phyloP scores from a whole-genome alignment of 2,329 filamentous ascomycete genomes.

The Penicillium sp. region DNA sequence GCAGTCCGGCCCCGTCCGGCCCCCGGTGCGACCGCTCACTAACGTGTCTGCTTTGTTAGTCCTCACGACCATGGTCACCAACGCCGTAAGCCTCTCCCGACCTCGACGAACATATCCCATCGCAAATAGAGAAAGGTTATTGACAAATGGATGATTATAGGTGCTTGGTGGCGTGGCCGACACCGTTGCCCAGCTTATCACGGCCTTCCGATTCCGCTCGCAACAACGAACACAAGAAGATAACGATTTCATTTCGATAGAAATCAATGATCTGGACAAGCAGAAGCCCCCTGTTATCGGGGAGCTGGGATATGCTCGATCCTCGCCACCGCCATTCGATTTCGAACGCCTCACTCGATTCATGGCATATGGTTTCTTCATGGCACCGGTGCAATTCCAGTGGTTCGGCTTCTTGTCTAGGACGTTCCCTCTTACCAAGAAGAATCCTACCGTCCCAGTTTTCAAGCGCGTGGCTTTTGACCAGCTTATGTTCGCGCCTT shows the following conservation, averaged over 20 bases:
- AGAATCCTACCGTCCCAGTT: constrained; percentile 69
- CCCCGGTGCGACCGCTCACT: constrained; percentile 9
- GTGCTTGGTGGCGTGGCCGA: constrained; percentile 92
- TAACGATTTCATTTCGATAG: constrained; percentile 74
- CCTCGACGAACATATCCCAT: not conserved
- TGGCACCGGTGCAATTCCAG: constrained; percentile 92
- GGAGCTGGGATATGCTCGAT: constrained; percentile 64
- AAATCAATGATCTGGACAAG: constrained; percentile 82
- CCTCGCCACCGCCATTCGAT: constrained; percentile 79
- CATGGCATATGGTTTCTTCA: constrained; percentile 95
- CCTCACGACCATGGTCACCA: constrained; percentile 98
- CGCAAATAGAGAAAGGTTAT: not conserved
- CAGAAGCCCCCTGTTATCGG: constrained; percentile 67
- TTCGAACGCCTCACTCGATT: constrained; percentile 92
- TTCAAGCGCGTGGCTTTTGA: constrained; percentile 90
- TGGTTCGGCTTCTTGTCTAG: constrained; percentile 88
- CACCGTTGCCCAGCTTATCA: constrained; percentile 91
- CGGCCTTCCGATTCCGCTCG: constrained; percentile 65
- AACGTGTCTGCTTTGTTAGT: constrained; percentile 51
- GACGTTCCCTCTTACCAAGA: constrained; percentile 81
- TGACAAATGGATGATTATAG: constrained; percentile 35
- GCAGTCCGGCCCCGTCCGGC: not conserved
- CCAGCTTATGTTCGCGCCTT: constrained; percentile 87
- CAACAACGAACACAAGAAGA: constrained; percentile 55
- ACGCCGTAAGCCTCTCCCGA: constrained; percentile 62